phyloP scores from a whole-genome alignment of 495 filamentous ascomycete genomes.

The Aspergillus sclerotiicarbonarius region DNA sequence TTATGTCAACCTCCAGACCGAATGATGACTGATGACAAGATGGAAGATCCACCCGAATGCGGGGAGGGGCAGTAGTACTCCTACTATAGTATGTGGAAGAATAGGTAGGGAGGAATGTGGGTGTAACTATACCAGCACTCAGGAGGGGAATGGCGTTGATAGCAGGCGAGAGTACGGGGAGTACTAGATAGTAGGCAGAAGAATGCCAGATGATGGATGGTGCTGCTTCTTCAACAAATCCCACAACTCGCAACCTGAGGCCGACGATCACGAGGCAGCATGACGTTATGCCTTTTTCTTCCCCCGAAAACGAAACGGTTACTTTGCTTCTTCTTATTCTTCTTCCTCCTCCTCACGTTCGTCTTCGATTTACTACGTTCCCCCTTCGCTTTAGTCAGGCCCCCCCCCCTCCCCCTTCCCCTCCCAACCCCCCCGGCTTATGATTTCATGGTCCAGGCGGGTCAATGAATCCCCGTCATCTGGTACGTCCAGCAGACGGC shows the following conservation, averaged over 20 bases:
- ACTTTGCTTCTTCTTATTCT: not conserved
- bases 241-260: not conserved
- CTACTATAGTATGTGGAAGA: not conserved
- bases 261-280: constrained; percentile 8
- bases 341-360: not conserved
- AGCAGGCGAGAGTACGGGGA: not conserved
- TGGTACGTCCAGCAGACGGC: constrained; percentile 2
- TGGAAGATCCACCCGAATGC: not conserved
- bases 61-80: not conserved
- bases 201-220: too few relatives aligned
- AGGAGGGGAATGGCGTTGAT: too few relatives aligned
- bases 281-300: constrained; percentile 4
- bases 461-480: not conserved
- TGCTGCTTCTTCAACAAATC: not conserved
- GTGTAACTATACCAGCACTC: too few relatives aligned
- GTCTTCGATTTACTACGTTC: not conserved
- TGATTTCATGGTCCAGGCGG: constrained; percentile 5
- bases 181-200: too few relatives aligned
- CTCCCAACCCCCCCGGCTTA: not conserved
- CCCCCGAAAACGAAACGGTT: too few relatives aligned
- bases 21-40: not conserved
- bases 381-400: not conserved
- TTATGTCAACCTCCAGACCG: not conserved
- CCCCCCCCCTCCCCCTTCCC: not conserved
- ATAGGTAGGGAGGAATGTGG: too few relatives aligned